Conservation (phyloP, 345 rosid genomes). For the rapeseed (Brassica napus) region DNA sequence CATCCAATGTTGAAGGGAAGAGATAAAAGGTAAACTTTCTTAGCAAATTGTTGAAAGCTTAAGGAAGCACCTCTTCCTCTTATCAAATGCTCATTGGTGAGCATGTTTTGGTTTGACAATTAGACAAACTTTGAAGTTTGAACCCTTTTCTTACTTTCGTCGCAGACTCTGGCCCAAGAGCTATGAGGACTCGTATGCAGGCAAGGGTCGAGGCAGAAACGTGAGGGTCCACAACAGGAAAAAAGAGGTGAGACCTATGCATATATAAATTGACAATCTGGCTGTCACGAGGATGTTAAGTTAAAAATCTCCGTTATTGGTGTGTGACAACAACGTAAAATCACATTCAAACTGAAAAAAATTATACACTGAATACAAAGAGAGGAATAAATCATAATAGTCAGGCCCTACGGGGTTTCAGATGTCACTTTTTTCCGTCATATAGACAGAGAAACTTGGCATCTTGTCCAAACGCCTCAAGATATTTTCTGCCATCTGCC, state of each 20-base stretch:
- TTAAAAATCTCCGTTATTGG: not conserved
- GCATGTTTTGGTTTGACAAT: not conserved
- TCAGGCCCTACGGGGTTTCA: conserved; percentile 5
- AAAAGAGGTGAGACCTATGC: conserved; percentile 16
- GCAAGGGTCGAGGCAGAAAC: not conserved
- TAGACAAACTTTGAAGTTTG: not conserved
- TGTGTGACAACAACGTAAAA: conserved; percentile 9
- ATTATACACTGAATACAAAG: conserved; percentile 17
- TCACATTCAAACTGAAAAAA: conserved; percentile 33
- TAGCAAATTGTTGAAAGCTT: not conserved
- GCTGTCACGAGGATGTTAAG: conserved; percentile 7
- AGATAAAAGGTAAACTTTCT: not conserved
- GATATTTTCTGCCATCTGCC: conserved; percentile 83
- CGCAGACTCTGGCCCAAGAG: not conserved
- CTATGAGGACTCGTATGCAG: conserved; percentile 8
- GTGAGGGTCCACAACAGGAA: not conserved
- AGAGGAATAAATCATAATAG: conserved; percentile 25
- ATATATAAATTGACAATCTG: not conserved
- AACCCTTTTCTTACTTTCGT: not conserved
- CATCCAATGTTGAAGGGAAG: not conserved
- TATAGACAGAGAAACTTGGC: conserved; percentile 52
- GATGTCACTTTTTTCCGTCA: conserved; percentile 42
- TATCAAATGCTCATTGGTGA: not conserved
- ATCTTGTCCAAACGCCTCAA: conserved; percentile 72
- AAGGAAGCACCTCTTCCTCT: not conserved